Evolutionary conservation across 139 green algal species (phyloP).

Genomic region (Chlamydomonas schloesseri): DNA sequence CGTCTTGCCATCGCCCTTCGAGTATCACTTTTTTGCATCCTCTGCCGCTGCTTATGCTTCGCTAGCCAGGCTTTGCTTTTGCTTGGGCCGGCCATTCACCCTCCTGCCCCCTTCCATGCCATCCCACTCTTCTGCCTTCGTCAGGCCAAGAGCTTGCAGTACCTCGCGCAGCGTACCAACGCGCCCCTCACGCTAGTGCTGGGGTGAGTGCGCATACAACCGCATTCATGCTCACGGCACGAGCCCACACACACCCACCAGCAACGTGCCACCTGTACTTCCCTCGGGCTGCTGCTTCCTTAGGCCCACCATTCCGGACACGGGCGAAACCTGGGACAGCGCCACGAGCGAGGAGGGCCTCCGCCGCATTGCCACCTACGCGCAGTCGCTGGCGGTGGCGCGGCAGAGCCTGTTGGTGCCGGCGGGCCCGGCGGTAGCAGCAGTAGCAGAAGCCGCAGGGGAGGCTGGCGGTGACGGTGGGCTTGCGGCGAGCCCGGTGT

Average conservation of each 20-base stretch:
- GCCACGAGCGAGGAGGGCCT: conserved; percentile 28
- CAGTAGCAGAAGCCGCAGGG: background rate
- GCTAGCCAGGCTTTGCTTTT: too few relatives aligned
- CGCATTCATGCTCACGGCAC: too few relatives aligned
- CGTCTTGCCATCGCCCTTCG: too few relatives aligned
- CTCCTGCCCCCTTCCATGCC: background rate
- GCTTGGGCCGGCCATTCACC: too few relatives aligned
- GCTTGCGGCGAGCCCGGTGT: background rate
- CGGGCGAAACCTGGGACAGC: conserved; percentile 13
- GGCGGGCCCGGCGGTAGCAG: background rate
- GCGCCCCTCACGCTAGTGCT: conserved; percentile 26
- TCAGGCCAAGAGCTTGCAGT: conserved; percentile 20
- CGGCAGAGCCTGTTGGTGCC: conserved; percentile 16
- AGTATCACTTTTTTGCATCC: too few relatives aligned
- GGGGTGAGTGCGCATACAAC: background rate
- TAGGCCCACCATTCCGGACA: conserved; percentile 29
- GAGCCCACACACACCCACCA: too few relatives aligned
- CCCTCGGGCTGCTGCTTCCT: background rate
- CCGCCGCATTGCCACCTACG: background rate
- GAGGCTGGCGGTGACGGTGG: background rate
- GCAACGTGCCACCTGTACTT: background rate
- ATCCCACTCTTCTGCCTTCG: background rate
- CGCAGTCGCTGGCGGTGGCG: conserved; percentile 10
- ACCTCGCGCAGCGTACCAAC: background rate
- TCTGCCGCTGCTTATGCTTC: too few relatives aligned